Base-by-base conservation (phyloP, 768 basidiomycete species). In the Coprinopsis cinerea region DNA sequence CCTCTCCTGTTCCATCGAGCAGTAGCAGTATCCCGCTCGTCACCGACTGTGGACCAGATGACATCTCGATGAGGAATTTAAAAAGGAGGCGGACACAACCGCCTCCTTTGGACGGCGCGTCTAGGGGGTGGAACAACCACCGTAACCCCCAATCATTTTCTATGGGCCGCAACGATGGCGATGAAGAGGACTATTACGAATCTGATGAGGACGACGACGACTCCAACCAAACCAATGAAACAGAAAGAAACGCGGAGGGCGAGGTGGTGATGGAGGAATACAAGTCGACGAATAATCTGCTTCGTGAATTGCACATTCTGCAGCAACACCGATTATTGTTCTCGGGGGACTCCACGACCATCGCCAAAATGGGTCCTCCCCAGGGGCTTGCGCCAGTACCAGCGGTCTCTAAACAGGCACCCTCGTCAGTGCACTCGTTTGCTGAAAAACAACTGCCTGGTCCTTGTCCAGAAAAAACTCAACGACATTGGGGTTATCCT, bases 241-340 rank as follows among this genome's bases (percentile, higher is more conserved):
- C n/a, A n/a, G n/a, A n/a, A n/a, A n/a, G n/a, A n/a, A n/a, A n/a
- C n/a, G n/a, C 37, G 28, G 44, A 44, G 43, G 47, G 36, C 7
- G 37, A 20, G 39, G 32, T 20, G 47, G 41, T 63, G 62, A 42
- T 45, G 58, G 47, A 66, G 57, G 66, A 76, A 54, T 91, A 90
- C 67, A 75, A 76, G 59, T 67, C 70, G 26, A 69, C 77, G 49
- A 91, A 91, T 64, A 75, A 56, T 41, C 66, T 86, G 55, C 76
- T 91, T 30, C 80, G 84, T 49, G 81, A 88, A 57, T 61, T 89
- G 45, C 88, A 90, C 57, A 72, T 79, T 32, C 71, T 83, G 20
- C 75, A 85, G 55, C 79, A 84, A 47, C 83, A 86, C 58, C 74
- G 85, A 44, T 67, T 79, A 27, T 51, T 81, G 22, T 80, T 72